A percentile compares a stretch with the other conserved stretches of the same genome.
These are phyloP conservation scores for Epicoccum sorghinum DNA, from an alignment of 2,329 filamentous ascomycete species.

Conservation along the genomic window DNA sequence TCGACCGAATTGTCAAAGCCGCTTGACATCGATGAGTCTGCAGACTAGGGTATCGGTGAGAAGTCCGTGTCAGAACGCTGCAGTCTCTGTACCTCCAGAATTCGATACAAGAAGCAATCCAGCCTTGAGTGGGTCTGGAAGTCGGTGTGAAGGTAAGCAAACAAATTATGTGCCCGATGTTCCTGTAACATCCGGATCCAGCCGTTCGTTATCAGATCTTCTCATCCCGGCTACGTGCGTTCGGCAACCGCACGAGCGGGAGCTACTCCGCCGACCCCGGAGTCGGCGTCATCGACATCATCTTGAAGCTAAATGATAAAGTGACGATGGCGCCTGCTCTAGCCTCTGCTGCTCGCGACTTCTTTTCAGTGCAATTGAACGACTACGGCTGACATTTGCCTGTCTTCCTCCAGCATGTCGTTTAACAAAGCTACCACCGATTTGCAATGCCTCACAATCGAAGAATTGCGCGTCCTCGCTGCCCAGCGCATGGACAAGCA, in stretches of 20 bases:
- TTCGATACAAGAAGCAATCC: too few relatives aligned
- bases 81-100: too few relatives aligned
- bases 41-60: background rate
- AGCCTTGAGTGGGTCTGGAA: background rate
- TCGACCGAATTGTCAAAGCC: constrained; percentile 4
- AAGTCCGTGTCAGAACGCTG: background rate
- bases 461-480: constrained; percentile 33
- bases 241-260: constrained; percentile 14
- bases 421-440: constrained; percentile 24
- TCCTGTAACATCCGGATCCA: background rate
- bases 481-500: constrained; percentile 40
- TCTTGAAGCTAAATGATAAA: constrained; percentile 5
- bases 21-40: background rate
- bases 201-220: constrained; percentile 9
- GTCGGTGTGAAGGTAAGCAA: background rate
- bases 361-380: too few relatives aligned
- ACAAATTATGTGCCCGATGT: background rate
- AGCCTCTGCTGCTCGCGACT: background rate
- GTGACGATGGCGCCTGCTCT: constrained; percentile 5
- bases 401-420: constrained; percentile 15
- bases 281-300: constrained; percentile 18
- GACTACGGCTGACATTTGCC: background rate
- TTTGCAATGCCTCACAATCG: constrained; percentile 37
- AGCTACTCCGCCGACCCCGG: constrained; percentile 9
- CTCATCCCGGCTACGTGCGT: background rate